Evolutionary conservation across 306 rosid genomes (phyloP).

Genomic region (Dryas octopetala): DNA sequence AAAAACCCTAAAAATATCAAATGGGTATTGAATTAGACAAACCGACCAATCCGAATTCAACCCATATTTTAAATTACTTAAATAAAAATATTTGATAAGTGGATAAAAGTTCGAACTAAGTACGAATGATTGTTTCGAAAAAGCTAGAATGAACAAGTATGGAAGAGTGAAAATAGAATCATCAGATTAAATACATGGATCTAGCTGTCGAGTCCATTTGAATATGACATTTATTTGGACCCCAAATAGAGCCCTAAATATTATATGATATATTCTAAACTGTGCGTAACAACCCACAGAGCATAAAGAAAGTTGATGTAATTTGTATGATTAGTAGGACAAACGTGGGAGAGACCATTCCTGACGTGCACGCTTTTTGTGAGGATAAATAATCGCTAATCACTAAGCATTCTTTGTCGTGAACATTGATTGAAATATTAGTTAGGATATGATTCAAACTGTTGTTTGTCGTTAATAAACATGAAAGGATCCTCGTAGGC

Average conservation of each 20-base stretch:
- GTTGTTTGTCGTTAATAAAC: conserved; percentile 1
- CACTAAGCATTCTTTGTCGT: not conserved
- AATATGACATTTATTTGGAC: too few relatives aligned
- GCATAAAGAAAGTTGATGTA: not conserved
- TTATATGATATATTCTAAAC: not conserved
- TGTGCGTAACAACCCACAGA: not conserved
- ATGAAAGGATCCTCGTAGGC: not conserved
- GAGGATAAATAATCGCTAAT: not conserved
- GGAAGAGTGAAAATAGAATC: not conserved
- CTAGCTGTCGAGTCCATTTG: too few relatives aligned
- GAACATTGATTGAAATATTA: not conserved
- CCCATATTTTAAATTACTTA: too few relatives aligned
- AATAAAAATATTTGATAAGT: too few relatives aligned
- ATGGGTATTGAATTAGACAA: too few relatives aligned
- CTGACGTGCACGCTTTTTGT: not conserved
- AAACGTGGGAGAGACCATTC: not conserved
- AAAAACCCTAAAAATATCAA: too few relatives aligned
- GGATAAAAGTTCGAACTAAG: not conserved
- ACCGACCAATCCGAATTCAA: too few relatives aligned
- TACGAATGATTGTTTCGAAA: not conserved
- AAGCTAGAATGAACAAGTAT: too few relatives aligned
- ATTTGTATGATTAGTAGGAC: not conserved
- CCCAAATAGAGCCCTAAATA: not conserved
- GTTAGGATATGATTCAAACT: not conserved
- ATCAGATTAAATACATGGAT: too few relatives aligned